Percentiles rank a stretch among this genome's conserved stretches.
These are phyloP conservation scores for Knoxia roxburghii DNA, from an alignment of 257 asterid genomes.

Conservation along the genomic window DNA sequence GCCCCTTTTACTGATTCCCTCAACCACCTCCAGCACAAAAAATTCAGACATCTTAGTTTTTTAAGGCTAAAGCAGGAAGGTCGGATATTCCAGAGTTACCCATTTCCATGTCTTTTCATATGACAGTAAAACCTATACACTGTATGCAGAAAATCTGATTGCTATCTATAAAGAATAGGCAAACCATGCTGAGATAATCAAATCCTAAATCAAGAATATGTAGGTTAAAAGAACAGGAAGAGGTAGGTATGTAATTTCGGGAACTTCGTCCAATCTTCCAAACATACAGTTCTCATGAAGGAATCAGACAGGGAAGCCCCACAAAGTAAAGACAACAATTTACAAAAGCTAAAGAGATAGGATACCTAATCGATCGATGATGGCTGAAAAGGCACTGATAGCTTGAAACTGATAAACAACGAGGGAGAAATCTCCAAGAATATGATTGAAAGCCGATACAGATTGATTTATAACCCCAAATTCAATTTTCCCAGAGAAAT, in stretches of 20 bases:
- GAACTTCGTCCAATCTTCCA: neutral
- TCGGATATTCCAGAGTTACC: neutral
- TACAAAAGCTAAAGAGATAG: conserved; percentile 14
- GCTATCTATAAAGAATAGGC: neutral
- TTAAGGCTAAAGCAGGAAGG: neutral
- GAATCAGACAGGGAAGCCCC: neutral
- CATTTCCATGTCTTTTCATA: neutral
- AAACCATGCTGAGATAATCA: neutral
- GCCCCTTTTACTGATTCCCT: neutral
- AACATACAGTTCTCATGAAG: neutral
- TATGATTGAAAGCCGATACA: conserved; percentile 81
- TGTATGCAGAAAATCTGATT: neutral
- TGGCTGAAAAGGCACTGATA: conserved; percentile 92
- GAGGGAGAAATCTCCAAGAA: conserved; percentile 88
- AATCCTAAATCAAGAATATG: neutral
- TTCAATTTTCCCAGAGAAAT: conserved; percentile 90
- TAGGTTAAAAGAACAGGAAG: neutral
- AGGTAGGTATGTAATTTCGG: neutral
- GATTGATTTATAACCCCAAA: conserved; percentile 95
- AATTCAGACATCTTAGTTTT: neutral
- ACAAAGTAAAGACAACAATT: neutral
- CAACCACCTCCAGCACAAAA: neutral
- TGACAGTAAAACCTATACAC: neutral
- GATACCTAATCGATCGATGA: conserved; percentile 79
- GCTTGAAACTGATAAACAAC: conserved; percentile 85